These are phyloP conservation scores for Panicum virgatum DNA, from an alignment of 202 grass and related monocot species.

Conservation along the genomic window DNA sequence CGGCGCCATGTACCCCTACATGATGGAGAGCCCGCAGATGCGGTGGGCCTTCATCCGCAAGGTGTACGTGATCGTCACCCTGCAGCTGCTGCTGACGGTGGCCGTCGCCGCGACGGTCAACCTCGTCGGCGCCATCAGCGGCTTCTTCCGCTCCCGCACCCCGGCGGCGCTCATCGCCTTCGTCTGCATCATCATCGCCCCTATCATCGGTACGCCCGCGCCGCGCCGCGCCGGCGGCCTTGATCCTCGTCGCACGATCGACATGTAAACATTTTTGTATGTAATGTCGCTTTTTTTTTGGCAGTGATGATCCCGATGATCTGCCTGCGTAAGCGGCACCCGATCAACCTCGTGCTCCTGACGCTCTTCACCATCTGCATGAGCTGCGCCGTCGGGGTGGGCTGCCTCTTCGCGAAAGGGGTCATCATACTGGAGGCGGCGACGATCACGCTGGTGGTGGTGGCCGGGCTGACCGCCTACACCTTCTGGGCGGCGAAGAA, in stretches of 20 bases:
- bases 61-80: slow-evolving; percentile 67
- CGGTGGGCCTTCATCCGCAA: slow-evolving; percentile 96
- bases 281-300: background rate
- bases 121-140: slow-evolving; percentile 36
- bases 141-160: slow-evolving; percentile 53
- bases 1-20: slow-evolving; percentile 49
- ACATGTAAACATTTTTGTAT: background rate
- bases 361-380: slow-evolving; percentile 70
- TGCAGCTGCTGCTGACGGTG: slow-evolving; percentile 66
- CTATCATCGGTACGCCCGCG: slow-evolving; percentile 50
- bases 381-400: slow-evolving; percentile 55
- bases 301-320: slow-evolving; percentile 81
- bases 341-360: slow-evolving; percentile 76
- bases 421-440: slow-evolving; percentile 62
- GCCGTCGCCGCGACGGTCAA: slow-evolving; percentile 43
- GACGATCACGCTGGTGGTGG: slow-evolving; percentile 48
- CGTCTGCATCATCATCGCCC: slow-evolving; percentile 51
- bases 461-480: slow-evolving; percentile 69
- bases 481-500: slow-evolving; percentile 89
- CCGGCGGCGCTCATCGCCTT: slow-evolving; percentile 24
- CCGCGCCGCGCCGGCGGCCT: background rate
- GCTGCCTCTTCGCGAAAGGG: slow-evolving; percentile 47
- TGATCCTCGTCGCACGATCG: background rate
- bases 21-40: slow-evolving; percentile 70
- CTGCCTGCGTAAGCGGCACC: slow-evolving; percentile 61